A percentile compares a stretch with the other conserved stretches of the same genome.
Conservation (phyloP, 192 early-diverging fungal genomes). For the Entomortierella chlamydospora region DNA sequence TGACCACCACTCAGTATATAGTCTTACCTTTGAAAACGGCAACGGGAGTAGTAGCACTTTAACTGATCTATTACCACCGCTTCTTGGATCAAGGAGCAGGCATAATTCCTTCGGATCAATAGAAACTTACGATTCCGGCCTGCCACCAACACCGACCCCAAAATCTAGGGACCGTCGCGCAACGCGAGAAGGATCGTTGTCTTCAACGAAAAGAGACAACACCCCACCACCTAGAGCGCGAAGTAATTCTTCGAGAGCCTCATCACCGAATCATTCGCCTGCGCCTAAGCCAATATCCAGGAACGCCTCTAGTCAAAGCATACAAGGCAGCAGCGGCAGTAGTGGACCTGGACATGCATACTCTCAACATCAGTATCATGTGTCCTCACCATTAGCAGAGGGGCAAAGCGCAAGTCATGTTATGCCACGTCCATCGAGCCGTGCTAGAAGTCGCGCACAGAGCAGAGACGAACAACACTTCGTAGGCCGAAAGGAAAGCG, state of each 20-base stretch:
- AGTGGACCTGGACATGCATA: not conserved
- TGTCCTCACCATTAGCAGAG: constrained; percentile 32
- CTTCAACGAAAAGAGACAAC: constrained; percentile 9
- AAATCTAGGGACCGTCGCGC: constrained; percentile 24
- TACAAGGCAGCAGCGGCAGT: not conserved
- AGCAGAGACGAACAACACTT: constrained; percentile 33
- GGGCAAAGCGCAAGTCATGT: constrained; percentile 1
- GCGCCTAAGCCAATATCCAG: constrained; percentile 7
- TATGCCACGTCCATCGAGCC: constrained; percentile 26
- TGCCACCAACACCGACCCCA: constrained; percentile 23
- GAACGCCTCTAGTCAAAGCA: constrained; percentile 4
- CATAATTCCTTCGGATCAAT: constrained; percentile 23
- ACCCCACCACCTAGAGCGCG: constrained; percentile 14
- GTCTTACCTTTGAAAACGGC: constrained; percentile 1
- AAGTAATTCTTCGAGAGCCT: constrained; percentile 34
- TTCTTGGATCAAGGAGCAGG: constrained; percentile 17
- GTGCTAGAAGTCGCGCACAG: constrained; percentile 32
- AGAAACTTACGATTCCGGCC: constrained; percentile 7
- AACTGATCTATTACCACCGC: constrained; percentile 1
- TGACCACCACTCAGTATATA: not conserved
- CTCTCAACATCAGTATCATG: constrained; percentile 22
- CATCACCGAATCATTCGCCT: constrained; percentile 26
- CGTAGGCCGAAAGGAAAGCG: not conserved
- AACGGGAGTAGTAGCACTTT: not conserved
- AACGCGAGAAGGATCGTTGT: constrained; percentile 17